phyloP scores from a whole-genome alignment of 306 rosid genomes.

The Quillaja saponaria region DNA sequence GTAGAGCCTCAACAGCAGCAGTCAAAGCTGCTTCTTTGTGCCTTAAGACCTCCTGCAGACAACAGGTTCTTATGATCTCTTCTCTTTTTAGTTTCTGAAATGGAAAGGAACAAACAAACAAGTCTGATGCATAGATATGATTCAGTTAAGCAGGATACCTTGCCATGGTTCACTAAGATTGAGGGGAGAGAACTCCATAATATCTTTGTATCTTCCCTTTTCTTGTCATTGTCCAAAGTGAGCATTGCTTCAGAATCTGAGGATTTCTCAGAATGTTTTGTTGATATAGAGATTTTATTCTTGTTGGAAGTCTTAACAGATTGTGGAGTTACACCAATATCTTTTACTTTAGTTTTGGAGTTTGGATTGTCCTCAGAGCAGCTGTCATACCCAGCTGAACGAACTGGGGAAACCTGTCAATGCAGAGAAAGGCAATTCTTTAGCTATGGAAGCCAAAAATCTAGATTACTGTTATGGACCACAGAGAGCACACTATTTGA shows the following conservation, averaged over 20 bases:
- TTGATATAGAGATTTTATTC: constrained; percentile 1
- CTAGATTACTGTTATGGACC: neutral
- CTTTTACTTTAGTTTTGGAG: constrained; percentile 23
- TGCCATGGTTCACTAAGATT: constrained; percentile 32
- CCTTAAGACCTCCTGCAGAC: constrained; percentile 31
- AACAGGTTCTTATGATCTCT: neutral
- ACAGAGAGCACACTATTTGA: too few relatives aligned
- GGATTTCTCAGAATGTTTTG: constrained; percentile 5
- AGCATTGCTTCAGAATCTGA: constrained; percentile 10
- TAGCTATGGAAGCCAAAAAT: neutral
- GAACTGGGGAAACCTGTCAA: constrained; percentile 28
- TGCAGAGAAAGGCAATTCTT: neutral
- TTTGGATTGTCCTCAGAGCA: constrained; percentile 30
- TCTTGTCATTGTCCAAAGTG: constrained; percentile 20
- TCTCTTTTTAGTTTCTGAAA: neutral
- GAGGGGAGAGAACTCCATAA: constrained; percentile 30
- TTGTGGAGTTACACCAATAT: constrained; percentile 5
- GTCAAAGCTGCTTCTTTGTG: constrained; percentile 30
- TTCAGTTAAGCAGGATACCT: constrained; percentile 27
- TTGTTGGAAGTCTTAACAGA: constrained; percentile 15
- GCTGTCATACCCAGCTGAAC: neutral
- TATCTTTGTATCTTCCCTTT: constrained; percentile 19
- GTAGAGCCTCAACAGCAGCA: constrained; percentile 44
- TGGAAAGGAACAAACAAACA: neutral
- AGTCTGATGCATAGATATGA: neutral